Percentiles rank a stretch among this genome's conserved stretches.
Conservation (phyloP, 2,329 filamentous ascomycete species). For the Cladosporium sp. region DNA sequence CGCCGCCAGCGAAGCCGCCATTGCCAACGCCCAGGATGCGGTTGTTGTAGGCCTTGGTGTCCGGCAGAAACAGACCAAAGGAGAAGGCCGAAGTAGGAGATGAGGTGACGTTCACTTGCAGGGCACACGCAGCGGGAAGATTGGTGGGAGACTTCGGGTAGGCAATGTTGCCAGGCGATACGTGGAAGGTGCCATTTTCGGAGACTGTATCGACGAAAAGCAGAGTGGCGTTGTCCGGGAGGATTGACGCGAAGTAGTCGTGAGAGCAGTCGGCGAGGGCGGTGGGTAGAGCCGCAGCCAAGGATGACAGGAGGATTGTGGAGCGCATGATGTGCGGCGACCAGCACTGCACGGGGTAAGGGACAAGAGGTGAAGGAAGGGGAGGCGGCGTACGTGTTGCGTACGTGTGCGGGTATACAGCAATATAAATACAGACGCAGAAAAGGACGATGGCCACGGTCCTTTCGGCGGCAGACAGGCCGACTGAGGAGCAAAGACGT, state of each 20-base stretch:
- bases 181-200: conserved; percentile 34
- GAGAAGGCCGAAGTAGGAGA: conserved; percentile 24
- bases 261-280: conserved; percentile 27
- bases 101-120: conserved; percentile 27
- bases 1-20: conserved; percentile 42
- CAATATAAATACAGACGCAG: too few species aligned
- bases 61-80: conserved; percentile 29
- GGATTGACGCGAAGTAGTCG: conserved; percentile 27
- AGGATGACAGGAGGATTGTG: conserved; percentile 6
- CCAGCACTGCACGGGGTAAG: not conserved
- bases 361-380: not conserved
- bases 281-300: conserved; percentile 7
- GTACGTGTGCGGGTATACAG: too few species aligned
- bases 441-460: too few species aligned
- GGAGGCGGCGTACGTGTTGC: not conserved
- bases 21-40: conserved; percentile 38
- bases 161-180: conserved; percentile 32
- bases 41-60: conserved; percentile 24
- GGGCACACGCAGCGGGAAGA: conserved; percentile 26
- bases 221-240: conserved; percentile 32
- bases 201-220: conserved; percentile 30
- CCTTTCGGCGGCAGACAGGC: too few species aligned
- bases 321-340: conserved; percentile 5
- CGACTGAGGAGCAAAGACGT: too few species aligned
- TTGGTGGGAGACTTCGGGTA: conserved; percentile 35